Evolutionary conservation across 225 moss, liverwort and hornwort genomes (phyloP).

Genomic region (Climacium dendroides): DNA sequence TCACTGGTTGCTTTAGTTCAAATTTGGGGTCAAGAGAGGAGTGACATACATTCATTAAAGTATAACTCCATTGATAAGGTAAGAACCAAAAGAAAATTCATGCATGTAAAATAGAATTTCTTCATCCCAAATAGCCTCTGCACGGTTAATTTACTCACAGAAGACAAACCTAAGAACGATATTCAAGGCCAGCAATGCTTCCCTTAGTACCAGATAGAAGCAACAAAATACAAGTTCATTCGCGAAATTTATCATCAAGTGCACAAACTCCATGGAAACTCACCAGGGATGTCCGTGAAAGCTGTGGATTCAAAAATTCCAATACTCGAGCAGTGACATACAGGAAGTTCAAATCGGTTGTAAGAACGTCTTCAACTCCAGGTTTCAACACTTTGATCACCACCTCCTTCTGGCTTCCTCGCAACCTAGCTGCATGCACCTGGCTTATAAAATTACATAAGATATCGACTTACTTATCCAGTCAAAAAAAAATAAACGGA

Average conservation of each 20-base stretch:
- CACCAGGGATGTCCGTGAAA: slow-evolving; percentile 84
- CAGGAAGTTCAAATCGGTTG: slow-evolving; percentile 82
- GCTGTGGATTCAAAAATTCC: slow-evolving; percentile 87
- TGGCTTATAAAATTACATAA: slow-evolving; percentile 3
- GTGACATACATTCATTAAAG: neutral
- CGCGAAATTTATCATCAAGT: neutral
- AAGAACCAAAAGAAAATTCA: neutral
- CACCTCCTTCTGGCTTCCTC: slow-evolving; percentile 77
- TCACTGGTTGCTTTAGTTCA: neutral
- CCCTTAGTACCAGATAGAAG: neutral
- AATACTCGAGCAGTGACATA: slow-evolving; percentile 85
- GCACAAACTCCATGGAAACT: neutral
- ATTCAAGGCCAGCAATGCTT: neutral
- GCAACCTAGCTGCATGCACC: slow-evolving; percentile 95
- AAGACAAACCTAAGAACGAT: neutral
- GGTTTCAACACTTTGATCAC: slow-evolving; percentile 97
- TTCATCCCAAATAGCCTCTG: neutral
- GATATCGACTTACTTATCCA: neutral
- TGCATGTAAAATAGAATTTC: neutral
- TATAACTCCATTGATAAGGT: neutral
- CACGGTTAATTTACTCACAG: too few relatives aligned
- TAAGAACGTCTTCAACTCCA: slow-evolving; percentile 79
- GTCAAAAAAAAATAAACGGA: neutral
- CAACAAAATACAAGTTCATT: neutral
- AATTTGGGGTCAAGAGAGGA: neutral